phyloP scores from a whole-genome alignment of 169 alveolate genomes.

The Plasmodium berghei region DNA sequence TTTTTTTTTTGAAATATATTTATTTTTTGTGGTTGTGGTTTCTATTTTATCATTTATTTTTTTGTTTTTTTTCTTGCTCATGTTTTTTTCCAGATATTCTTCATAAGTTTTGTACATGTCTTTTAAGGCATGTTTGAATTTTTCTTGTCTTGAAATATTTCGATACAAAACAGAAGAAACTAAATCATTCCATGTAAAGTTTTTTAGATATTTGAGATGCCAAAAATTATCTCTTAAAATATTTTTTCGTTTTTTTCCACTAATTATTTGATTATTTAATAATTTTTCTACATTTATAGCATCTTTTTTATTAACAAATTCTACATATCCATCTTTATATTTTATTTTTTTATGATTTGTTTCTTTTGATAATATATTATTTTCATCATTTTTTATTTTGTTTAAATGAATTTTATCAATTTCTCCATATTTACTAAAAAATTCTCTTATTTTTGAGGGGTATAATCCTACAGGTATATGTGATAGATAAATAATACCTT shows the following conservation, averaged over 20 bases:
- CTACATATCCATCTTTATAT: slow-evolving; percentile 94
- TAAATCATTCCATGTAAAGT: slow-evolving; percentile 90
- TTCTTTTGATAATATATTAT: slow-evolving; percentile 79
- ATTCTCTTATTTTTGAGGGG: slow-evolving; percentile 79
- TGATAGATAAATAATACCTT: slow-evolving; percentile 42
- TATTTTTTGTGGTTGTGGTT: neutral
- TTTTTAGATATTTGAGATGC: slow-evolving; percentile 92
- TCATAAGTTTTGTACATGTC: slow-evolving; percentile 64
- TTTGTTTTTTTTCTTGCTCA: neutral
- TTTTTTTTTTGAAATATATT: neutral
- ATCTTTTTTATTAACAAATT: slow-evolving; percentile 89
- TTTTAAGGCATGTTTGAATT: slow-evolving; percentile 26
- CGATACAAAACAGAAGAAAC: slow-evolving; percentile 32
- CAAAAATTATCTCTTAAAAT: slow-evolving; percentile 92
- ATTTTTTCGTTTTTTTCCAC: slow-evolving; percentile 93
- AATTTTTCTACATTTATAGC: slow-evolving; percentile 92
- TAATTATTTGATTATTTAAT: slow-evolving; percentile 90
- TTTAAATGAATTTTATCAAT: slow-evolving; percentile 86
- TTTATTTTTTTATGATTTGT: slow-evolving; percentile 39
- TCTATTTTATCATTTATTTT: too few relatives aligned
- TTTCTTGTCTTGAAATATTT: slow-evolving; percentile 54
- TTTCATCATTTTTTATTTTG: slow-evolving; percentile 78
- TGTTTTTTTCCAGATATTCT: slow-evolving; percentile 13
- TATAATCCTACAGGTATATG: slow-evolving; percentile 46
- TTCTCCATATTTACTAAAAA: slow-evolving; percentile 82